phyloP scores from a whole-genome alignment of 2,329 filamentous ascomycete species.

The Plenodomus tracheiphilus region DNA sequence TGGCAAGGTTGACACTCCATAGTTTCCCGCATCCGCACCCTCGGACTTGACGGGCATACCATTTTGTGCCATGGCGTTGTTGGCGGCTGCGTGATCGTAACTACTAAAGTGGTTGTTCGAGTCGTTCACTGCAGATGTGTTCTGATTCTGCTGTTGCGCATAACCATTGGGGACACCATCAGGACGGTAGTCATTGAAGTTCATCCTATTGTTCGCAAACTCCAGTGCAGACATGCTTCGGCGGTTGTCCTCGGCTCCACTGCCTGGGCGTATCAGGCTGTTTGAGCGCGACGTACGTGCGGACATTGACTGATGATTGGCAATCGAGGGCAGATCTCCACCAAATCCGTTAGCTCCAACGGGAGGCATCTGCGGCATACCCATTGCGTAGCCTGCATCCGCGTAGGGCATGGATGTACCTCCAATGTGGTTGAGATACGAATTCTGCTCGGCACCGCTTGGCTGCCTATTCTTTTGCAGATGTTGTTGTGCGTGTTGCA shows the following conservation, averaged over 20 bases:
- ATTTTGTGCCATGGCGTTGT: conserved; percentile 38
- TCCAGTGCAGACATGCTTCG: conserved; percentile 43
- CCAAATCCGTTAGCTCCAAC: conserved; percentile 40
- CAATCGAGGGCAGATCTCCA: conserved; percentile 45
- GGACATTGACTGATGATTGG: conserved; percentile 49
- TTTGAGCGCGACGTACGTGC: conserved; percentile 54
- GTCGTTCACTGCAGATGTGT: conserved; percentile 14
- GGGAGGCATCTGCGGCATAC: conserved; percentile 40
- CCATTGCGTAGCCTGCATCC: conserved; percentile 37
- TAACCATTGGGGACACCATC: conserved; percentile 34
- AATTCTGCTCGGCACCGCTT: conserved; percentile 38
- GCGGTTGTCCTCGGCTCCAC: conserved; percentile 42
- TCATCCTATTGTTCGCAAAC: conserved; percentile 36
- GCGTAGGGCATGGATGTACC: conserved; percentile 40
- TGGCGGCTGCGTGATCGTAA: conserved; percentile 37
- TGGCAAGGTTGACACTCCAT: conserved; percentile 40
- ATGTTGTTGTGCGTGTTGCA: conserved; percentile 90
- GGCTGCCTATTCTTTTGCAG: conserved; percentile 67
- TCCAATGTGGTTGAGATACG: conserved; percentile 41
- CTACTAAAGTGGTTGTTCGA: conserved; percentile 33
- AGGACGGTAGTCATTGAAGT: conserved; percentile 43
- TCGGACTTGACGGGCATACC: conserved; percentile 42
- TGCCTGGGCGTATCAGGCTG: conserved; percentile 51
- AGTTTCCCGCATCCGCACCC: conserved; percentile 31
- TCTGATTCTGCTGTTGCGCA: conserved; percentile 30